phyloP scores from a whole-genome alignment of 805 yeast genomes.

The Wickerhamiella dianesei region DNA sequence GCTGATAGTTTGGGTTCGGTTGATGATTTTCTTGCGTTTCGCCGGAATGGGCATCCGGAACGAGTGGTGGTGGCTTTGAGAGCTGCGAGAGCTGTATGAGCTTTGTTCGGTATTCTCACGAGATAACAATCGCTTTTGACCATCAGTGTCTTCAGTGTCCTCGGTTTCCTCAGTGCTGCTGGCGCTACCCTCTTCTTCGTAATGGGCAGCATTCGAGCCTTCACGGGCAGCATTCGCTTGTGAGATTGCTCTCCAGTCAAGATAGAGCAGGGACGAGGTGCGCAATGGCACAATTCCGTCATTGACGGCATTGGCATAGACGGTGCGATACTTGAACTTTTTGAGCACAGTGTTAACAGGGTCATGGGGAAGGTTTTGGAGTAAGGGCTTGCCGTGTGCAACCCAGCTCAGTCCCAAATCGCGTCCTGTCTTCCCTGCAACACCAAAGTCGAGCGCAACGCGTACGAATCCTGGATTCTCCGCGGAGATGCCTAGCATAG shows the following conservation, averaged over 20 bases:
- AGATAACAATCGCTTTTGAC: neutral
- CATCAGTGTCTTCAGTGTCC: too few relatives aligned
- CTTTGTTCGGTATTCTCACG: neutral
- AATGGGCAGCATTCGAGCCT: conserved; percentile 12
- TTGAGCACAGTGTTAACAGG: conserved; percentile 55
- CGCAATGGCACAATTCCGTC: conserved; percentile 95
- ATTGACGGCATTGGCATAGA: conserved; percentile 79
- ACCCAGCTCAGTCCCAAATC: conserved; percentile 57
- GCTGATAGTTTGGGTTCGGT: conserved; percentile 91
- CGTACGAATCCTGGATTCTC: conserved; percentile 83
- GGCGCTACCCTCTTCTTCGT: neutral
- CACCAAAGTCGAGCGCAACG: conserved; percentile 70
- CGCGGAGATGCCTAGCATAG: conserved; percentile 72
- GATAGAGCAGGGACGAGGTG: conserved; percentile 70
- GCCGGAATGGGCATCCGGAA: conserved; percentile 71
- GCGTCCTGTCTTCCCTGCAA: conserved; percentile 86
- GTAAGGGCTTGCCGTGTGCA: conserved; percentile 40
- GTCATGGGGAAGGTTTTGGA: conserved; percentile 62
- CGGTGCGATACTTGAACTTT: conserved; percentile 54
- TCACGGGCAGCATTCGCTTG: conserved; percentile 32
- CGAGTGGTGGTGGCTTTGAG: conserved; percentile 87
- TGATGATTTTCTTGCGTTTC: conserved; percentile 87
- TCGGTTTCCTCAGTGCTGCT: conserved; percentile 3
- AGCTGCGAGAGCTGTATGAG: too few relatives aligned
- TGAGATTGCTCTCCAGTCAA: conserved; percentile 70